These are phyloP conservation scores for Pythium phragmiticola DNA, from an alignment of 352 stramenopile species.

Conservation along the genomic window DNA sequence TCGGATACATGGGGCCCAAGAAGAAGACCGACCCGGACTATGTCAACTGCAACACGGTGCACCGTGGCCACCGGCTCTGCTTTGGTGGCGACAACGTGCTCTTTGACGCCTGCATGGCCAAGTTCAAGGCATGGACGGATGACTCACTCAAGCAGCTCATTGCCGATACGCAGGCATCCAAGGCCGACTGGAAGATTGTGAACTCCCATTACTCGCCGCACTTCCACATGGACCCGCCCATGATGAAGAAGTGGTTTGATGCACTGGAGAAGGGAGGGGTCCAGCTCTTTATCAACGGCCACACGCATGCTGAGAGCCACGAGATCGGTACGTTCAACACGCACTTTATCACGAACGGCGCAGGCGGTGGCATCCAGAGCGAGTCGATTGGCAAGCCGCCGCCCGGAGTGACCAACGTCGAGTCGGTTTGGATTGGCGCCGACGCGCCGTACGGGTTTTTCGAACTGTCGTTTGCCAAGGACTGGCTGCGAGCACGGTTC, in stretches of 20 bases:
- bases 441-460: conserved; percentile 40
- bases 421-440: conserved; percentile 27
- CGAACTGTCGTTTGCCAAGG: conserved; percentile 39
- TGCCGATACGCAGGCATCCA: conserved; percentile 51
- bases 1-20: conserved; percentile 50
- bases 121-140: conserved; percentile 65
- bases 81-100: conserved; percentile 51
- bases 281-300: conserved; percentile 70
- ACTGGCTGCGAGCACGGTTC: conserved; percentile 41
- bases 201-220: conserved; percentile 84
- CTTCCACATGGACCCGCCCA: conserved; percentile 58
- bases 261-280: conserved; percentile 48
- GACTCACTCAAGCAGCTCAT: conserved; percentile 67
- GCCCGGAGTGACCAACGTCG: conserved; percentile 20
- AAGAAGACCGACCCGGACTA: conserved; percentile 24
- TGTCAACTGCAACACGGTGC: conserved; percentile 46
- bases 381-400: conserved; percentile 29
- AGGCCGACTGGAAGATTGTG: conserved; percentile 82
- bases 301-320: conserved; percentile 81
- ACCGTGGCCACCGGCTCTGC: conserved; percentile 49
- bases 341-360: conserved; percentile 44
- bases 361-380: conserved; percentile 37
- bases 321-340: conserved; percentile 38
- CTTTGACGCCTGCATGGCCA: conserved; percentile 59
- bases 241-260: conserved; percentile 64